Evolutionary conservation across 208 protist genomes (phyloP), one percentile per base, ranked within the genome.

Genomic region (Crithidia thermophila): DNA sequence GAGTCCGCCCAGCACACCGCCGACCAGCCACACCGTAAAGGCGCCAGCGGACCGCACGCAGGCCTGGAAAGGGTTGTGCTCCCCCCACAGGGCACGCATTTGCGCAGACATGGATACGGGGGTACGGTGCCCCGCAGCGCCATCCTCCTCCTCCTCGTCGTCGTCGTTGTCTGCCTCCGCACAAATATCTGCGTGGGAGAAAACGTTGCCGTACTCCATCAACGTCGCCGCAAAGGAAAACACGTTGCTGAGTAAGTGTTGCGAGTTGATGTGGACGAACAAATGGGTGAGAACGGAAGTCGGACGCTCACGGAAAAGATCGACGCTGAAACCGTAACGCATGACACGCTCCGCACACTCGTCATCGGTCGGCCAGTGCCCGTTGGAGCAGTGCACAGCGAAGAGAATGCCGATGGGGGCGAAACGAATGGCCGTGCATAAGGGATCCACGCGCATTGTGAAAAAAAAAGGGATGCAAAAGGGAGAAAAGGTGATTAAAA

Each of bases 241-340:
- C 33, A 78, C 33, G 52, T 92, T 92, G 10, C 51, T 62, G 18
- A 82, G 42, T 11, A 92, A 49, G 59, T 92, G 86, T 14, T 62
- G n/a, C 20, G 80, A 70, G 25, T 67, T 77, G 25, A 74, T 63
- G 63, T 92, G 86, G 6, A 92, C 75, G 57, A 92, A 92, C 8
- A 89, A 45, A 43, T 89, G 82, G 5, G 86, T 92, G 4, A 86
- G 20, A 11, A 89, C 40, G 1, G 75, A 77, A 2, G 43, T 13
- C 1, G 77, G 81, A 7, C 47, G 60, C n/a, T 67, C 59, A 18
- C 53, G 52, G 50, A 85, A 79, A 6, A 63, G 10, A 7, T 65
- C 23, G 6, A 79, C 64, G 60, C 69, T 77, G 51, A 93, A 90
- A 47, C 83, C 83, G 61, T 86, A 81, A 11, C 68, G 50, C 21